Conservation (phyloP, 2,329 filamentous ascomycete species). For the Phoma sp. region DNA sequence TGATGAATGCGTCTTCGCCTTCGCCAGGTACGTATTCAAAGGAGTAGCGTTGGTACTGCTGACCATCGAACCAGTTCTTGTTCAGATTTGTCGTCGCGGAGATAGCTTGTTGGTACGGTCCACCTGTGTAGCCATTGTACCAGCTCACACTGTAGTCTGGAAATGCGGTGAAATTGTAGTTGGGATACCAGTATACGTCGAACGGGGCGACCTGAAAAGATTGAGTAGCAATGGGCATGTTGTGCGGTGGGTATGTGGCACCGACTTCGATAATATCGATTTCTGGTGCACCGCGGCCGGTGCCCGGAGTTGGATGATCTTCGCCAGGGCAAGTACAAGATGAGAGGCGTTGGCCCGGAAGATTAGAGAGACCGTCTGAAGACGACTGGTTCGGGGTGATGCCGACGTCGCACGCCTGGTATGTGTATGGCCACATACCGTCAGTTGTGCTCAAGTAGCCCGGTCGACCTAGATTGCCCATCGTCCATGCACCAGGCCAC, state of each 20-base stretch:
- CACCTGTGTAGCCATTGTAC: conserved; percentile 61
- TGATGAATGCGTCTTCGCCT: conserved; percentile 53
- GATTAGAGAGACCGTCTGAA: conserved; percentile 50
- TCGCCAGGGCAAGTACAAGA: conserved; percentile 54
- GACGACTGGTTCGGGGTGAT: conserved; percentile 58
- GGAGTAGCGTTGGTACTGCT: conserved; percentile 61
- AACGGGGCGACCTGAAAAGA: conserved; percentile 59
- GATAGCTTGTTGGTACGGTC: conserved; percentile 63
- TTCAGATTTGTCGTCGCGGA: conserved; percentile 63
- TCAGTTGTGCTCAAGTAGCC: conserved; percentile 61
- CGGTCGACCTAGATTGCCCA: conserved; percentile 62
- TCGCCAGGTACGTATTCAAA: conserved; percentile 62
- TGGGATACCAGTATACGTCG: conserved; percentile 59
- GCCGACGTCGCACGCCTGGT: conserved; percentile 58
- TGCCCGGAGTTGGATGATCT: conserved; percentile 57
- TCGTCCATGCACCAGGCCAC: conserved; percentile 62
- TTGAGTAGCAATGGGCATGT: conserved; percentile 56
- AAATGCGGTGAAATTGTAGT: conserved; percentile 60
- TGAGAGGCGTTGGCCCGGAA: conserved; percentile 55
- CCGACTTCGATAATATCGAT: conserved; percentile 58
- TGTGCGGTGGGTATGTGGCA: conserved; percentile 49
- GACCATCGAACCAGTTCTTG: conserved; percentile 62
- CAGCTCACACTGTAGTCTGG: conserved; percentile 57
- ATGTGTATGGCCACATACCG: conserved; percentile 63
- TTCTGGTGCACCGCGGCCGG: conserved; percentile 56